Evolutionary conservation across 441 rosid species (phyloP), one percentile per base, ranked within the genome.

Genomic region (Syzygium syzygioides): DNA sequence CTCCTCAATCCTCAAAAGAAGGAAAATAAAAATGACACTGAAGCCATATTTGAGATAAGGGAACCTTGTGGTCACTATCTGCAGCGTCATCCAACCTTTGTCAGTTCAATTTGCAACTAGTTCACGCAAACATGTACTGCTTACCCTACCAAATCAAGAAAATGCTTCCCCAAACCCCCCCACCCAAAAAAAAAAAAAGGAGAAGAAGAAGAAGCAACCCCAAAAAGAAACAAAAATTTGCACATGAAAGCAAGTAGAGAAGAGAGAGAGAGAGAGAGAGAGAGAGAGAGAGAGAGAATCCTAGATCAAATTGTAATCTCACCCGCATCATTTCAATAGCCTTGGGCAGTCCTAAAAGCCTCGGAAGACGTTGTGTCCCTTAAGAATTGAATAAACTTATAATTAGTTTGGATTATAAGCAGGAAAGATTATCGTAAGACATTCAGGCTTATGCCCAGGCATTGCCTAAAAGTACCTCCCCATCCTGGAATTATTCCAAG

Each of bases 301-400:
- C 52, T 41, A 76, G 53, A 41, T 76, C n/a, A 41, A 76, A 76
- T 2, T 85, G 28, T 4, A 85, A 85, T 62, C 87, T n/a, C 95
- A 98, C 99, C 96, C 95, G 94, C 94, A 98, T 94, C 93, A 98
- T 96, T 85, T 97, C 96, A 91, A 96, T 92, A 68, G 96, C 97
- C 93, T 97, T 98, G 86, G 98, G 66, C 87, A 98, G 94, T 76
- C 99, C 99, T 86, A 96, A 86, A 59, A 98, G 96, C 93, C 99
- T 97, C 85, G 99, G 99, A 89, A 98, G 99, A 87, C 98, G 98
- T 83, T 98, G 99, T 54, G 99, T 98, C 54, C 99, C 99, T 98
- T 91, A 90, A 88, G 86, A 88, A 90, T 91, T 71, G 88, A 62
- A 57, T 87, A 87, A n/a, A 86, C 85, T 87, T 60, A 12, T 54